A percentile compares a stretch with the other conserved stretches of the same genome.
phyloP scores from a whole-genome alignment of 1,284 basidiomycete genomes.

The Ceratobasidium sp. region DNA sequence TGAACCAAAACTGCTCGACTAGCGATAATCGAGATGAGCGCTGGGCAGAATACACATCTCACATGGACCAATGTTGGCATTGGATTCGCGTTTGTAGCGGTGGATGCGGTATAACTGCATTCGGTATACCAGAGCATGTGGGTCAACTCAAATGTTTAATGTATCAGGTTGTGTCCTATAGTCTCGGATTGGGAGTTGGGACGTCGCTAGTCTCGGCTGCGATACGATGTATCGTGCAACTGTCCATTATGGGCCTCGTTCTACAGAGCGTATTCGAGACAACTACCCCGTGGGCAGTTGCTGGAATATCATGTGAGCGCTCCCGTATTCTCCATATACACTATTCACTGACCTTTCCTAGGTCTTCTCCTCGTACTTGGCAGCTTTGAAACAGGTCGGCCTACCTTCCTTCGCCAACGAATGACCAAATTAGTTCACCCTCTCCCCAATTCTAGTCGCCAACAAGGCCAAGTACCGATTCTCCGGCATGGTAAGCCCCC shows the following conservation, averaged over 20 bases:
- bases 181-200: slow-evolving; percentile 77
- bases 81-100: slow-evolving; percentile 76
- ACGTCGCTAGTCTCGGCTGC: slow-evolving; percentile 76
- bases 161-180: slow-evolving; percentile 65
- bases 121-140: background rate
- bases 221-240: slow-evolving; percentile 79
- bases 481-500: slow-evolving; percentile 72
- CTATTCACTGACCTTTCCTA: slow-evolving; percentile 51
- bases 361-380: slow-evolving; percentile 80
- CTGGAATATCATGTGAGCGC: slow-evolving; percentile 75
- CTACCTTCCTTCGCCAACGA: background rate
- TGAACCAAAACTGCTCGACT: background rate
- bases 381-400: slow-evolving; percentile 66
- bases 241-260: slow-evolving; percentile 77
- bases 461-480: slow-evolving; percentile 84
- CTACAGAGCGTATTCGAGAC: slow-evolving; percentile 81
- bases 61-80: slow-evolving; percentile 79
- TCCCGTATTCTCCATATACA: background rate
- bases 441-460: slow-evolving; percentile 58
- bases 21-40: slow-evolving; percentile 21
- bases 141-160: slow-evolving; percentile 64
- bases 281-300: slow-evolving; percentile 79
- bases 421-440: slow-evolving; percentile 6
- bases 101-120: slow-evolving; percentile 53
- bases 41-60: slow-evolving; percentile 57